Evolutionary conservation across 306 rosid genomes (phyloP).

Genomic region (Albizia julibrissin): DNA sequence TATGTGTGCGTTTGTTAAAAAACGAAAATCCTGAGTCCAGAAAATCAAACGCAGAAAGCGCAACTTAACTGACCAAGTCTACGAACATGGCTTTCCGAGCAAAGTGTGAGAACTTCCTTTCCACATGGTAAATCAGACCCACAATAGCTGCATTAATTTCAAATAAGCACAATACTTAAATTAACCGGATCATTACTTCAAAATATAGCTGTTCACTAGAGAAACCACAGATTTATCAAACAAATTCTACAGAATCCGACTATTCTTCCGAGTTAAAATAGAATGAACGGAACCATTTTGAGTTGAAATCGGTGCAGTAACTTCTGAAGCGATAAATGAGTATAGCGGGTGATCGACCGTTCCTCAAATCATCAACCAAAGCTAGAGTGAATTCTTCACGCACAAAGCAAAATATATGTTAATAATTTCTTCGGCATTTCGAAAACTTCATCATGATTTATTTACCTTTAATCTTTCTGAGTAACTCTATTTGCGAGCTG

Average conservation of each 20-base stretch:
- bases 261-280: not conserved
- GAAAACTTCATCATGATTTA: not conserved
- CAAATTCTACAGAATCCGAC: not conserved
- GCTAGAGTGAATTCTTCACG: constrained; percentile 63
- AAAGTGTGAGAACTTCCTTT: constrained; percentile 66
- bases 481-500: constrained; percentile 38
- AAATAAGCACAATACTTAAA: not conserved
- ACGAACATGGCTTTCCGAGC: constrained; percentile 54
- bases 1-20: not conserved
- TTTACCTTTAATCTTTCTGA: constrained; percentile 63
- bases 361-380: constrained; percentile 53
- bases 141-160: constrained; percentile 55
- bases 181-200: not conserved
- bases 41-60: not conserved
- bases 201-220: not conserved
- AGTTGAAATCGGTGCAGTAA: constrained; percentile 51
- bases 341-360: constrained; percentile 58
- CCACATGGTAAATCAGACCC: constrained; percentile 57
- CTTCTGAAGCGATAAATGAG: constrained; percentile 66
- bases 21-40: not conserved
- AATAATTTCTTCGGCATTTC: not conserved
- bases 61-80: constrained; percentile 54
- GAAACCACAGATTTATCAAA: not conserved
- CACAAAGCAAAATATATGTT: not conserved
- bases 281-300: constrained; percentile 56